These are phyloP conservation scores for Rubia tinctorum DNA, from an alignment of 305 asterid species.

Conservation along the genomic window DNA sequence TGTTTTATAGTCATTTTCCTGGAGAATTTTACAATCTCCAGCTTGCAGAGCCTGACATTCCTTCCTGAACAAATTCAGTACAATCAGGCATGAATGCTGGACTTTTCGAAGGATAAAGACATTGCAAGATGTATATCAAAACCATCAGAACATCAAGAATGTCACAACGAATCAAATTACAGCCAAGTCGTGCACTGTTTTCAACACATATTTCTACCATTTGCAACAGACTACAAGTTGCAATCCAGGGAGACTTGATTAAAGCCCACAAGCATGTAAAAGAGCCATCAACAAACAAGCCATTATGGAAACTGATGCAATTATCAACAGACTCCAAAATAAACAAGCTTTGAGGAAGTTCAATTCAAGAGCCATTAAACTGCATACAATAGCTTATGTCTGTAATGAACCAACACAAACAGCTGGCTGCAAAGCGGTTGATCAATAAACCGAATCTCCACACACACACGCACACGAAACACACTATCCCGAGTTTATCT, in stretches of 20 bases:
- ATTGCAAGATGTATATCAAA: no score
- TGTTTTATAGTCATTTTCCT: constrained; percentile 65
- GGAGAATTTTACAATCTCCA: constrained; percentile 69
- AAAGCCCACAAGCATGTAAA: background rate
- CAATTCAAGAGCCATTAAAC: background rate
- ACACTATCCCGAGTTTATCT: no score
- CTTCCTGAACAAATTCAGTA: no score
- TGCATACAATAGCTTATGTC: background rate
- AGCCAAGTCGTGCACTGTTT: no score
- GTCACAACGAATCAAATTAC: no score
- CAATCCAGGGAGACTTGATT: no score
- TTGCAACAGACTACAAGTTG: background rate
- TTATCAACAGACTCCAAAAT: background rate
- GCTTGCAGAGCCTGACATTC: constrained; percentile 59
- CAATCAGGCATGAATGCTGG: no score
- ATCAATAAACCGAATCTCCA: background rate
- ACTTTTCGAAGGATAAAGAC: no score
- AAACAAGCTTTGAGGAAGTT: background rate
- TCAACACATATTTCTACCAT: background rate
- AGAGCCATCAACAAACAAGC: background rate
- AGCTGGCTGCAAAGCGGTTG: background rate
- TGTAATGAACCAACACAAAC: background rate
- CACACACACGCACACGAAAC: background rate
- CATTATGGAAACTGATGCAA: background rate
- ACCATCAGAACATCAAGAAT: no score